Evolutionary conservation across 768 basidiomycete genomes (phyloP).

Genomic region (Cantharellus cinnabarinus): DNA sequence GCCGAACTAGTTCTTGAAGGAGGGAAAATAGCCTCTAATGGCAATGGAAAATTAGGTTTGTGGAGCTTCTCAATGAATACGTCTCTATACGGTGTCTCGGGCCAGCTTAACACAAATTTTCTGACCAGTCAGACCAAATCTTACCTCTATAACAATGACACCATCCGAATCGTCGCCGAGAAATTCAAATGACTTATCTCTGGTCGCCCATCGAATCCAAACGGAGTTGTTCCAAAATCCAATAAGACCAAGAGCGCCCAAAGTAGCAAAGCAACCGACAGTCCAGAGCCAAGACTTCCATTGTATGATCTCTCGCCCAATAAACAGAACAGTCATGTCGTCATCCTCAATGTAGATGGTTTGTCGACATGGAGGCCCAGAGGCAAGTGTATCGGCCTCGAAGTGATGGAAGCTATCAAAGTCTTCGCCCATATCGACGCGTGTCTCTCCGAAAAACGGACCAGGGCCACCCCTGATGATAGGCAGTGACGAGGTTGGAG

Average conservation of each 20-base stretch:
- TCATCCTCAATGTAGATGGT: conserved; percentile 75
- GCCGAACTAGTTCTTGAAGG: conserved; percentile 5
- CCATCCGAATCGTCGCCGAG: conserved; percentile 32
- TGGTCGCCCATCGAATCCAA: conserved; percentile 77
- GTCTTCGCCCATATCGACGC: conserved; percentile 62
- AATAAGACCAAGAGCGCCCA: conserved; percentile 56
- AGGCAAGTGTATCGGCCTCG: conserved; percentile 36
- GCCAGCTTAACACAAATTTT: not conserved
- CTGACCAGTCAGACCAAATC: conserved; percentile 12
- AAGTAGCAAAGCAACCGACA: conserved; percentile 37
- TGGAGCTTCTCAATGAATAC: conserved; percentile 35
- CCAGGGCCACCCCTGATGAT: conserved; percentile 36
- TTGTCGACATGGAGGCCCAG: conserved; percentile 68
- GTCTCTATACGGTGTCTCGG: conserved; percentile 65
- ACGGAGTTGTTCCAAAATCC: conserved; percentile 87
- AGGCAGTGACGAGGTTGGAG: conserved; percentile 37
- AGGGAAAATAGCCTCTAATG: conserved; percentile 48
- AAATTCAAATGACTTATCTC: conserved; percentile 56
- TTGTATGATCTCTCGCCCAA: conserved; percentile 54
- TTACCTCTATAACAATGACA: conserved; percentile 78
- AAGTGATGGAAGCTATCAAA: conserved; percentile 15
- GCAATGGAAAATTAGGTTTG: conserved; percentile 31
- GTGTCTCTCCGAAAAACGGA: conserved; percentile 61
- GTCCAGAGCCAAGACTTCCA: conserved; percentile 56
- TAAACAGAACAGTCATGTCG: conserved; percentile 68